Base-by-base conservation (phyloP, 257 asterid species). In the Nicotiana tomentosiformis region DNA sequence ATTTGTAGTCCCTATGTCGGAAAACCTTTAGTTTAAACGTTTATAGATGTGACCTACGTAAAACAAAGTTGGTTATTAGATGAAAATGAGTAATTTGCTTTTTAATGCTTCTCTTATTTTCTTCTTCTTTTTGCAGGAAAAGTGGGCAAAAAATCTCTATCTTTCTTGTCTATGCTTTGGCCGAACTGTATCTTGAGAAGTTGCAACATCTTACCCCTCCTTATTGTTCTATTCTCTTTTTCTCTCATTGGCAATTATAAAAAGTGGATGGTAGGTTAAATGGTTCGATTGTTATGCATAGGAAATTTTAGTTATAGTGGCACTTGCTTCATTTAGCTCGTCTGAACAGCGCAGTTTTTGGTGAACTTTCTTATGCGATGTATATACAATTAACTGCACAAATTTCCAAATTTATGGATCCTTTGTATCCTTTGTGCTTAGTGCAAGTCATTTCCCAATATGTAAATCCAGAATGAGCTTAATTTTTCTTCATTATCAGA, bases 131-230 rank as follows among this genome's bases (percentile, higher is more conserved):
- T 14, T 78, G 83, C 86, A 84, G 86, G 86, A 82, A 77, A 84
- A 86, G 78, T 86, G 89, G 89, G 81, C 89, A 15, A 86, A 86
- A 84, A 86, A 86, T 78, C 89, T 86, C 0, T 86, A 86, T 64
- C 89, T 86, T 57, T 68, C 87, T 65, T 83, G 83, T 80, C 32
- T 86, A 60, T 84, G 89, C 87, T 84, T 81, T 62, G 89, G 87
- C 32, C 82, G 87, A 83, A 86, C 89, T 2, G 87, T 84, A 18
- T 81, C 84, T 23, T 84, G 85, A 86, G 76, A 49, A 11, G 69
- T 37, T 80, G 65, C 32, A 26, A 18, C 64, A 79, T 79, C 74
- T 20, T 65, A 43, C 32, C 26, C 26, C 26, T 20, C 29, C 18
- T 37, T 51, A 7, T 53, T 16, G 43, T 53, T 77, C 51, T 57